Evolutionary conservation across 768 basidiomycete genomes (phyloP).

Genomic region (Paxillus ammoniavirescens): DNA sequence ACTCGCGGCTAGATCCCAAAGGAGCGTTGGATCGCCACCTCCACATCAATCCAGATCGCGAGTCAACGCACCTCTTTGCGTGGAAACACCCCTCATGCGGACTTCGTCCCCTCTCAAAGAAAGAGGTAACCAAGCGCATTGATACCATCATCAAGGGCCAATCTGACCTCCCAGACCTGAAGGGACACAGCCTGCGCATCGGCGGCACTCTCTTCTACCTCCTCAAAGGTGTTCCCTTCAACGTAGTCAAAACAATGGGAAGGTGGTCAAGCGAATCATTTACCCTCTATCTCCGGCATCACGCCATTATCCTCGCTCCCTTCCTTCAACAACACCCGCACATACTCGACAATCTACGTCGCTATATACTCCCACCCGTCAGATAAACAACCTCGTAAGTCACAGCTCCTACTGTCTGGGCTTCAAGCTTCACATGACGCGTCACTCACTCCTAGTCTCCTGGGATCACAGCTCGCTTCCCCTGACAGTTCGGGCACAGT

Average conservation of each 20-base stretch:
- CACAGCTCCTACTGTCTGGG: not conserved
- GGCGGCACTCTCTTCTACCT: slow-evolving; percentile 28
- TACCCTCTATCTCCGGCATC: slow-evolving; percentile 26
- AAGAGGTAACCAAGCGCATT: slow-evolving; percentile 22
- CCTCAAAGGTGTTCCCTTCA: slow-evolving; percentile 24
- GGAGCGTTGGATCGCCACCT: no score
- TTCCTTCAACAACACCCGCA: slow-evolving; percentile 18
- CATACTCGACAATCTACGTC: not conserved
- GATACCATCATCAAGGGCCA: not conserved
- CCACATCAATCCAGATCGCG: no score
- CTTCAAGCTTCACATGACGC: not conserved
- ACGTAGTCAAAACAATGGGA: slow-evolving; percentile 31
- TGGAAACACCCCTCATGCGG: no score
- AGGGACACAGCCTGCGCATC: slow-evolving; percentile 29
- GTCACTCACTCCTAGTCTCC: not conserved
- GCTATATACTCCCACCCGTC: not conserved
- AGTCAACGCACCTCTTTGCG: no score
- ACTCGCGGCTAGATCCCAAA: no score
- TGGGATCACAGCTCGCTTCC: not conserved
- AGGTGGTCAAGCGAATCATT: slow-evolving; percentile 35
- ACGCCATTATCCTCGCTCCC: slow-evolving; percentile 23
- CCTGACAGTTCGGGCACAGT: not conserved
- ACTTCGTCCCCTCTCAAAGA: no score
- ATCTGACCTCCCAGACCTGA: not conserved
- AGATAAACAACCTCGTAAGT: not conserved